phyloP scores from a whole-genome alignment of 2,329 filamentous ascomycete species.

The Fusarium oligoseptatum region DNA sequence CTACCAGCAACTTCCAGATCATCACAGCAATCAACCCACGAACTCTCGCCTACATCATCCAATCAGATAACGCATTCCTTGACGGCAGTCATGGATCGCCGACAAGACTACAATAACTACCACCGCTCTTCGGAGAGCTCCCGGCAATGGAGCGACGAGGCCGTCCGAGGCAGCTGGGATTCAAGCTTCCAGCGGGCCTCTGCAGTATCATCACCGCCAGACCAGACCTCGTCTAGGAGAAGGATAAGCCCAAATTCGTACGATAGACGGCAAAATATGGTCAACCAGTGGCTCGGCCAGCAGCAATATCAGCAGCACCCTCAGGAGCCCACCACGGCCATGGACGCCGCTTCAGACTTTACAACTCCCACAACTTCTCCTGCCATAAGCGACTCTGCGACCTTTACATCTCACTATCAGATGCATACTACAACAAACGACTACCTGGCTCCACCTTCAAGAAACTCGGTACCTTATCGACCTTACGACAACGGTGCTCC shows the following conservation, averaged over 20 bases:
- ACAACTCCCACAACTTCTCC: constrained; percentile 44
- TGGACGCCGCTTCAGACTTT: constrained; percentile 41
- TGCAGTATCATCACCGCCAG: constrained; percentile 36
- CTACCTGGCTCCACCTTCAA: constrained; percentile 33
- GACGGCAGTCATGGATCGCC: constrained; percentile 39
- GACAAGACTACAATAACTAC: constrained; percentile 25
- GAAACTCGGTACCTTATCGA: constrained; percentile 14
- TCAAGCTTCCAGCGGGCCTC: constrained; percentile 41
- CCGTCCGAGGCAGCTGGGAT: constrained; percentile 45
- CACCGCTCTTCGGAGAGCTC: constrained; percentile 39
- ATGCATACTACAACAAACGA: constrained; percentile 24
- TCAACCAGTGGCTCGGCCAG: constrained; percentile 45
- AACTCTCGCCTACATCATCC: constrained; percentile 1
- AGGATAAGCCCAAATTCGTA: constrained; percentile 31
- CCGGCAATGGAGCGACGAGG: constrained; percentile 47
- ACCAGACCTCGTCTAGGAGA: constrained; percentile 33
- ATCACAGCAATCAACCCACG: constrained; percentile 12
- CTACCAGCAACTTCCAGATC: neutral
- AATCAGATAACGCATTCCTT: constrained; percentile 18
- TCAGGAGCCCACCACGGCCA: constrained; percentile 30
- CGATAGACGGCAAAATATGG: constrained; percentile 36
- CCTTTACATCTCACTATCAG: constrained; percentile 37
- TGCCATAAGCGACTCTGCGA: constrained; percentile 45
- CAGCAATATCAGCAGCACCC: constrained; percentile 35
- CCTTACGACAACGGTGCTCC: constrained; percentile 3